A percentile compares a stretch with the other conserved stretches of the same genome.
Conservation (phyloP, 2,329 filamentous ascomycete genomes). For the Dactylonectria macrodidyma region DNA sequence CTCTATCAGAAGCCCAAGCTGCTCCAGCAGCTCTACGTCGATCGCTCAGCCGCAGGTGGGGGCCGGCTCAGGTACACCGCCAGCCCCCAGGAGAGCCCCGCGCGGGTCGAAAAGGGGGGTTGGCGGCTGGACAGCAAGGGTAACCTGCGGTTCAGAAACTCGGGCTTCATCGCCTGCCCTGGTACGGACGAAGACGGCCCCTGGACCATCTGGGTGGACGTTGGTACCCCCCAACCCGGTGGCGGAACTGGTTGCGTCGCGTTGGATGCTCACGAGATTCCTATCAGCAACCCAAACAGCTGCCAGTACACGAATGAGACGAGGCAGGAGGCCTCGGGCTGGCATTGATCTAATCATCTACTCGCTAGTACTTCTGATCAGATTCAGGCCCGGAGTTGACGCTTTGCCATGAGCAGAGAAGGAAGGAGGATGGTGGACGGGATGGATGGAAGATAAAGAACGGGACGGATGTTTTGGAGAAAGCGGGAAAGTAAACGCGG, state of each 20-base stretch:
- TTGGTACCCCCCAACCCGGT: not conserved
- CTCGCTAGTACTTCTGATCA: too few relatives aligned
- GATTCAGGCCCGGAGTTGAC: too few relatives aligned
- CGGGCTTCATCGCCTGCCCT: not conserved
- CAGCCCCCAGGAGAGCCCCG: not conserved
- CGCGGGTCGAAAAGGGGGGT: not conserved
- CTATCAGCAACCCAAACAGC: not conserved
- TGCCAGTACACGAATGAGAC: not conserved
- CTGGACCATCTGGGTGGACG: not conserved
- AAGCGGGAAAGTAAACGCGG: too few relatives aligned
- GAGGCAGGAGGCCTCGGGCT: too few relatives aligned
- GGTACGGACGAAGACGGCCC: not conserved
- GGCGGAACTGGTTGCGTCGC: not conserved
- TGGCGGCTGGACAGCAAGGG: not conserved
- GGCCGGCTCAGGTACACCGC: not conserved
- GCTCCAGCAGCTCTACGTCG: constrained; percentile 1
- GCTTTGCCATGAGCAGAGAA: too few relatives aligned
- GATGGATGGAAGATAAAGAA: too few relatives aligned
- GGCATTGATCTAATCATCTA: too few relatives aligned
- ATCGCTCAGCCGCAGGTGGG: not conserved
- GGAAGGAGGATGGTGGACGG: too few relatives aligned
- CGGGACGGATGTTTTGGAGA: too few relatives aligned
- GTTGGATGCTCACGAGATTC: not conserved
- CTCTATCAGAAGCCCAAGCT: not conserved
- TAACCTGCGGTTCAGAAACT: not conserved